Evolutionary conservation across 2,329 filamentous ascomycete species (phyloP).

Genomic region (Trichothecium sympodiale): DNA sequence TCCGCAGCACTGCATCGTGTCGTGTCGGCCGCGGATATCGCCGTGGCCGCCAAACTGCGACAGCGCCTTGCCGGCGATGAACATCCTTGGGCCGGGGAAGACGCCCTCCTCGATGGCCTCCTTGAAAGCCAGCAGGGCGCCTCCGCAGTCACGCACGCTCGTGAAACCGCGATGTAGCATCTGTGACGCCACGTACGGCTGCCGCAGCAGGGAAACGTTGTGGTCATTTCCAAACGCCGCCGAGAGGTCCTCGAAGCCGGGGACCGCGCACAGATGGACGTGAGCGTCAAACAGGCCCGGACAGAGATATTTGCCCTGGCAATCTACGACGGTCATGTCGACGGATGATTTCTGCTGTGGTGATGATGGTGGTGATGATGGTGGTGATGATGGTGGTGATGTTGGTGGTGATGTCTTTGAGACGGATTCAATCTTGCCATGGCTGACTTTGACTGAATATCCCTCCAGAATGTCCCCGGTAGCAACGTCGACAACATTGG

Average conservation of each 20-base stretch:
- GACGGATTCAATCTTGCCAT: conserved; percentile 22
- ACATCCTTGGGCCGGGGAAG: conserved; percentile 42
- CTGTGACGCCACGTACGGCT: conserved; percentile 33
- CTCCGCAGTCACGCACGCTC: conserved; percentile 45
- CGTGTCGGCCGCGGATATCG: conserved; percentile 31
- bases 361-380: too few relatives aligned
- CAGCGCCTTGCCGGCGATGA: conserved; percentile 41
- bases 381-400: too few relatives aligned
- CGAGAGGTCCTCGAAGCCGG: conserved; percentile 15
- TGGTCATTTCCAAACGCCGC: conserved; percentile 17
- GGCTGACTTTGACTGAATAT: conserved; percentile 19
- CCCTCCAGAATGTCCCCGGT: conserved; percentile 18
- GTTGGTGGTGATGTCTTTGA: neutral
- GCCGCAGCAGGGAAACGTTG: conserved; percentile 27
- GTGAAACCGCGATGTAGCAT: conserved; percentile 49
- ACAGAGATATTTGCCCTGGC: conserved; percentile 17
- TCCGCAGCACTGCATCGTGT: conserved; percentile 28
- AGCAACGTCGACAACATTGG: conserved; percentile 30
- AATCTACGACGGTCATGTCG: conserved; percentile 9
- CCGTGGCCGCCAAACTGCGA: conserved; percentile 46
- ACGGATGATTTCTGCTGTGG: too few relatives aligned
- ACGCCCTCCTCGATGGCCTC: conserved; percentile 45
- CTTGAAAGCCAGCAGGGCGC: conserved; percentile 41
- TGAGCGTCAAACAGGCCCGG: conserved; percentile 23
- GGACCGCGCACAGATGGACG: conserved; percentile 18